Percentiles rank a stretch among this genome's conserved stretches.
Conservation (phyloP, 2,329 filamentous ascomycete genomes). For the Amphichorda felina region DNA sequence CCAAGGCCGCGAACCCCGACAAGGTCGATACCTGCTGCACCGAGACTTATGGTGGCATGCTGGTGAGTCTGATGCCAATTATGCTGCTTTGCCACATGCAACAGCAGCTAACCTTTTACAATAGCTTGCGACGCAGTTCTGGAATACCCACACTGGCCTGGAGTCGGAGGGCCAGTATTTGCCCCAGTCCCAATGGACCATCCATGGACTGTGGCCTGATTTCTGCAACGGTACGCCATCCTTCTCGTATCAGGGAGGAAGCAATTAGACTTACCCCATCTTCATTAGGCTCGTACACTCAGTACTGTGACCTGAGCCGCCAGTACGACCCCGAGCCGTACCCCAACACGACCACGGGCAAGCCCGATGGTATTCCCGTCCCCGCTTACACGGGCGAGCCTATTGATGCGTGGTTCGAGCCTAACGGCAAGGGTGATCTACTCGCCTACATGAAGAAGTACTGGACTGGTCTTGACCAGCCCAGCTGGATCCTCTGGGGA, state of each 20-base stretch:
- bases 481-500: conserved; percentile 50
- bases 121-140: conserved; percentile 48
- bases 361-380: conserved; percentile 37
- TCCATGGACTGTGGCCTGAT: conserved; percentile 49
- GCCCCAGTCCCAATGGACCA: conserved; percentile 42
- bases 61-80: conserved; percentile 19
- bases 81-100: neutral
- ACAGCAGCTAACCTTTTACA: neutral
- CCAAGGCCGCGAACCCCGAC: conserved; percentile 25
- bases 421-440: conserved; percentile 46
- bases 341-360: conserved; percentile 52
- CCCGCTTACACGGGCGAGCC: conserved; percentile 44
- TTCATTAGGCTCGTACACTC: conserved; percentile 46
- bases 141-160: conserved; percentile 50
- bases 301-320: conserved; percentile 53
- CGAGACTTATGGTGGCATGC: conserved; percentile 52
- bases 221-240: conserved; percentile 32
- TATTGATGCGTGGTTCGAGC: conserved; percentile 45
- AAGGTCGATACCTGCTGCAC: conserved; percentile 50
- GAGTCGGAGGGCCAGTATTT: conserved; percentile 46
- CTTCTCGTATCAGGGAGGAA: no score
- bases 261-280: neutral
- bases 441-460: conserved; percentile 53
- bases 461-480: conserved; percentile 47
- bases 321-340: conserved; percentile 52